Percentiles rank a stretch among this genome's conserved stretches.
Evolutionary conservation across 495 filamentous ascomycete species (phyloP).

Genomic region (Platismatia glauca): DNA sequence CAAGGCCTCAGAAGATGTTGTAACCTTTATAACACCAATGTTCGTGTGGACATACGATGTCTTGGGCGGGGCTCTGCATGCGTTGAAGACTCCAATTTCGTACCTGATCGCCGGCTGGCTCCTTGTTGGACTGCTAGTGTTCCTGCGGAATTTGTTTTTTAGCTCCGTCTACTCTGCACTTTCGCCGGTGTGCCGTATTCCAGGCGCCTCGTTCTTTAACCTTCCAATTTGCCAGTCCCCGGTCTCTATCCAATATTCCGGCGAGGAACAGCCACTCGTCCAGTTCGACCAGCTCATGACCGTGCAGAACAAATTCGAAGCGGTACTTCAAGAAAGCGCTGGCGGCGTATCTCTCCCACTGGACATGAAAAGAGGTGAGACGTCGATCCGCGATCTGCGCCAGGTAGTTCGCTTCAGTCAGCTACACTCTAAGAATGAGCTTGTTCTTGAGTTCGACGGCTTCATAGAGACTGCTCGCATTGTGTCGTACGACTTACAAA

Average conservation of each 20-base stretch:
- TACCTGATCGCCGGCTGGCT: conserved; percentile 45
- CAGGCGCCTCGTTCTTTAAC: conserved; percentile 47
- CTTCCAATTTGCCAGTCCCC: conserved; percentile 50
- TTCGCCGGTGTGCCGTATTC: conserved; percentile 57
- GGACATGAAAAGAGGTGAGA: conserved; percentile 60
- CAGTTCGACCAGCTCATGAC: conserved; percentile 61
- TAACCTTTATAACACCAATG: conserved; percentile 24
- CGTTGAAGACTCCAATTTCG: conserved; percentile 47
- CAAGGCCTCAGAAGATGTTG: conserved; percentile 1
- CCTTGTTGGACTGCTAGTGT: conserved; percentile 37
- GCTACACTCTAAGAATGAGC: conserved; percentile 44
- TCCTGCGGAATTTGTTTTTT: conserved; percentile 44
- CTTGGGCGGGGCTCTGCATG: conserved; percentile 40
- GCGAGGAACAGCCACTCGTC: conserved; percentile 29
- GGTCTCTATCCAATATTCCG: conserved; percentile 17
- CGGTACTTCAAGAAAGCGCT: conserved; percentile 51
- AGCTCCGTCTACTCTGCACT: conserved; percentile 41
- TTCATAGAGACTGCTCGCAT: conserved; percentile 53
- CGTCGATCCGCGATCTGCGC: conserved; percentile 58
- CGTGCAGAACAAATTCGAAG: conserved; percentile 56
- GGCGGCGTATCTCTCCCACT: conserved; percentile 51
- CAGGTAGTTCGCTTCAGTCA: conserved; percentile 49
- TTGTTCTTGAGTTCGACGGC: conserved; percentile 56
- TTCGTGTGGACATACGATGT: conserved; percentile 40
- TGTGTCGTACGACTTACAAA: conserved; percentile 49